phyloP scores from a whole-genome alignment of 257 asterid genomes.

The Forsythia viridissima region DNA sequence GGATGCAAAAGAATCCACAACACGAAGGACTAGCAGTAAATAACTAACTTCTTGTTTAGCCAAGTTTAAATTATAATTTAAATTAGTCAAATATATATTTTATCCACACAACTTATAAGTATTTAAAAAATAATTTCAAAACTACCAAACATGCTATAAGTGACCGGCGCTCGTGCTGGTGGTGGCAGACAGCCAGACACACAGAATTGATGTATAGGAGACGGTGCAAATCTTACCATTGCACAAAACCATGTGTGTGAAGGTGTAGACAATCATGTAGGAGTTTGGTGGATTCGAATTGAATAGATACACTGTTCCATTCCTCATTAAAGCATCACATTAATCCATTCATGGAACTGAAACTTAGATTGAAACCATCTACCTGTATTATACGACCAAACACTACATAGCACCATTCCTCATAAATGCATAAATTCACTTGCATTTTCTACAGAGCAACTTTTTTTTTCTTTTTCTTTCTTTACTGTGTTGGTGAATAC shows the following conservation, averaged over 20 bases:
- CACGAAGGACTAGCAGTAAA: background rate
- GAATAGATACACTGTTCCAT: background rate
- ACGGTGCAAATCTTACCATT: background rate
- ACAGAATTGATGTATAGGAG: background rate
- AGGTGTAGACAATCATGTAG: background rate
- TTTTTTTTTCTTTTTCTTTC: background rate
- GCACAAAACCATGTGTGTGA: too few species aligned
- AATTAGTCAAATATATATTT: too few species aligned
- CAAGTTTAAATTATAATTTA: too few species aligned
- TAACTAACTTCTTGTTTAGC: too few species aligned
- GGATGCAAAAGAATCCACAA: background rate
- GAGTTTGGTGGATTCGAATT: background rate
- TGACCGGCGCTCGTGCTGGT: too few species aligned
- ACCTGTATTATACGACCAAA: background rate
- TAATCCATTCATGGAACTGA: background rate
- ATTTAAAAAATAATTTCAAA: too few species aligned
- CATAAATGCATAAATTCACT: background rate
- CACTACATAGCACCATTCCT: background rate
- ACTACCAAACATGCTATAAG: too few species aligned
- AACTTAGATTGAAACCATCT: background rate
- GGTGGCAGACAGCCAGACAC: too few species aligned
- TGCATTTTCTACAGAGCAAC: background rate
- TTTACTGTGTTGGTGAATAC: background rate
- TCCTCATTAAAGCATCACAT: conserved; percentile 5
- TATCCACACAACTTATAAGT: too few species aligned